phyloP scores from a whole-genome alignment of 1,139 yeast species.

The Scheffersomyces illinoinensis region DNA sequence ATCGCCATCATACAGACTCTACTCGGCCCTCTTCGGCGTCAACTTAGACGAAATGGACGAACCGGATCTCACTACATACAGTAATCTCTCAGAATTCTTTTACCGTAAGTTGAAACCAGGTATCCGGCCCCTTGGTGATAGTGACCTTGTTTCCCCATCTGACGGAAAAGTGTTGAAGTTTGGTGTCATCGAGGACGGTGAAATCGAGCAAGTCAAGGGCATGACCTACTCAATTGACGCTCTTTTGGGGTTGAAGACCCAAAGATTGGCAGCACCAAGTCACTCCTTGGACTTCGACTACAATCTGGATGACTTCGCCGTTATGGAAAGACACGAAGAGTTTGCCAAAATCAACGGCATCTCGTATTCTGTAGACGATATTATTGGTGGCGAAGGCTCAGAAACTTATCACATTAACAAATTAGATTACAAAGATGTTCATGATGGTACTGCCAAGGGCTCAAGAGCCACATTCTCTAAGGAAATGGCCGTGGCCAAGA shows the following conservation, averaged over 20 bases:
- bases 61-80: slow-evolving; percentile 70
- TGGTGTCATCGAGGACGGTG: slow-evolving; percentile 81
- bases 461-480: slow-evolving; percentile 34
- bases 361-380: slow-evolving; percentile 67
- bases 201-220: slow-evolving; percentile 96
- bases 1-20: slow-evolving; percentile 76
- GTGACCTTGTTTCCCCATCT: slow-evolving; percentile 82
- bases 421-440: slow-evolving; percentile 57
- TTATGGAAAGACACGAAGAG: slow-evolving; percentile 60
- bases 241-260: slow-evolving; percentile 65
- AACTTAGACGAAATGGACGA: slow-evolving; percentile 88
- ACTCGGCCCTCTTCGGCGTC: slow-evolving; percentile 82
- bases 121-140: slow-evolving; percentile 71
- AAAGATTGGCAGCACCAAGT: slow-evolving; percentile 60
- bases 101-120: slow-evolving; percentile 82
- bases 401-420: slow-evolving; percentile 40
- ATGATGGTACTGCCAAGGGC: slow-evolving; percentile 49
- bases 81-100: slow-evolving; percentile 87
- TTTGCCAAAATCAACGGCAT: slow-evolving; percentile 82
- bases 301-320: slow-evolving; percentile 43
- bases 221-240: slow-evolving; percentile 91
- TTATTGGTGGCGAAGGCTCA: slow-evolving; percentile 54
- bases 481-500: slow-evolving; percentile 45
- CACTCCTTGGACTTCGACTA: slow-evolving; percentile 52
- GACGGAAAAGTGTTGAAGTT: slow-evolving; percentile 89